Conservation (phyloP, 2,329 filamentous ascomycete species). For the Arthroderma sp. region DNA sequence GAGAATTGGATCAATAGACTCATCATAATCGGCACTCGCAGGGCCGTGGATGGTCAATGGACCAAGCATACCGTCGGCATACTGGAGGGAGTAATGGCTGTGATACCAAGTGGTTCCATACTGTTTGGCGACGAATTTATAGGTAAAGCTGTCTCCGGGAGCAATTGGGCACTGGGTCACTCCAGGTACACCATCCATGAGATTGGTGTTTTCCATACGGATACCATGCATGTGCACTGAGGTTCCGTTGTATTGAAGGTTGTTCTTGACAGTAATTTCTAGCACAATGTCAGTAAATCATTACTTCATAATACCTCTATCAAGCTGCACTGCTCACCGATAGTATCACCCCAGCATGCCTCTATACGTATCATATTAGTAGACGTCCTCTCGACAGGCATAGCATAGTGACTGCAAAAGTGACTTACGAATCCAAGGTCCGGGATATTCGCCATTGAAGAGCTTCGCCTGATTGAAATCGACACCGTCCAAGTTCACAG, state of each 20-base stretch:
- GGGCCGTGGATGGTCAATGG: conserved; percentile 25
- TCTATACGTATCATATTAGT: conserved; percentile 10
- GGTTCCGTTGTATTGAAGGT: conserved; percentile 9
- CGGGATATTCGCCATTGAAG: conserved; percentile 22
- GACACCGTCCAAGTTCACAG: conserved; percentile 2
- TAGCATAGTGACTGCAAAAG: not conserved
- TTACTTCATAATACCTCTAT: not conserved
- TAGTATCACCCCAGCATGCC: conserved; percentile 24
- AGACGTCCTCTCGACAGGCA: not conserved
- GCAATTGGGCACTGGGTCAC: conserved; percentile 28
- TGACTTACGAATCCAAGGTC: conserved; percentile 14
- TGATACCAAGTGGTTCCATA: conserved; percentile 22
- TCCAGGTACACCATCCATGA: conserved; percentile 18
- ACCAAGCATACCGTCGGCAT: conserved; percentile 19
- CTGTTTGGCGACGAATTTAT: conserved; percentile 16
- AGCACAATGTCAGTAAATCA: not conserved
- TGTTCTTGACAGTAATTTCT: conserved; percentile 18
- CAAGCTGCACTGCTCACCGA: conserved; percentile 5
- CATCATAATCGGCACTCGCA: conserved; percentile 26
- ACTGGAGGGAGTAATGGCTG: conserved; percentile 17
- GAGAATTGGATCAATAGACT: conserved; percentile 1
- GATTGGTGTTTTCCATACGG: conserved; percentile 18
- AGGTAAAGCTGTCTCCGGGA: conserved; percentile 21
- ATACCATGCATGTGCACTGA: conserved; percentile 19
- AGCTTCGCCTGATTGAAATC: not conserved